Evolutionary conservation across 2,329 filamentous ascomycete genomes (phyloP), one percentile per base, ranked within the genome.

Genomic region (Cladosporium sp.): DNA sequence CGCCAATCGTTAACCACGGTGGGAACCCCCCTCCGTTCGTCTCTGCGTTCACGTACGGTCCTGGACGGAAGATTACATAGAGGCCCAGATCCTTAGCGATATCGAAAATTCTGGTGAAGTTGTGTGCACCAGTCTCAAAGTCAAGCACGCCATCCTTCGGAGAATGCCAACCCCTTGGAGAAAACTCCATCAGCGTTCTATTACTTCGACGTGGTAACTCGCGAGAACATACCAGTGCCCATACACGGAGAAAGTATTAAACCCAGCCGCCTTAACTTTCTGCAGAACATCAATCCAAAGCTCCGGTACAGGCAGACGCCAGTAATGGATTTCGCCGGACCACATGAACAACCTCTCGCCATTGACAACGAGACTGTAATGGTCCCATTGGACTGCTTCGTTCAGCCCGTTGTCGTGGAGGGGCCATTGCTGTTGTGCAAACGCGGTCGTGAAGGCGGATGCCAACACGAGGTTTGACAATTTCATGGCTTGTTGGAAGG

Each of bases 231-330:
- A 85, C 88, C 87, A 94, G 58, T 90, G 78, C 4, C 84, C 75
- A 60, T 92, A 92, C 65, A 91, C 88, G 0, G 85, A 89, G 1
- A 91, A 84, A 38, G 80, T 78, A 59, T 86, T 92, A 69, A 89
- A 91, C 0, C 88, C 88, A 1, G 89, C 69, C 0, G 86, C 73
- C 67, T 86, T 90, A 66, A 92, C 80, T 68, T 94, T 94, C 60
- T 93, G 84, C 57, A 94, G 85, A 1, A 92, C 63, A 57, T 92
- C 88, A 8, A 86, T 72, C 72, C 84, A 84, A 3, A 86, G 71
- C 43, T 73, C 72, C 2, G 80, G 75, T 1, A 85, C 82, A 1
- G 83, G 81, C 1, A 85, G 68, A 57, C 79, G 71, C 63, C 76
- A 90, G 0, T 85, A 84, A 61, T 91, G 86, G 2, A 89, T 77